Evolutionary conservation across 495 filamentous ascomycete genomes (phyloP).

Genomic region (Daldinia decipiens): DNA sequence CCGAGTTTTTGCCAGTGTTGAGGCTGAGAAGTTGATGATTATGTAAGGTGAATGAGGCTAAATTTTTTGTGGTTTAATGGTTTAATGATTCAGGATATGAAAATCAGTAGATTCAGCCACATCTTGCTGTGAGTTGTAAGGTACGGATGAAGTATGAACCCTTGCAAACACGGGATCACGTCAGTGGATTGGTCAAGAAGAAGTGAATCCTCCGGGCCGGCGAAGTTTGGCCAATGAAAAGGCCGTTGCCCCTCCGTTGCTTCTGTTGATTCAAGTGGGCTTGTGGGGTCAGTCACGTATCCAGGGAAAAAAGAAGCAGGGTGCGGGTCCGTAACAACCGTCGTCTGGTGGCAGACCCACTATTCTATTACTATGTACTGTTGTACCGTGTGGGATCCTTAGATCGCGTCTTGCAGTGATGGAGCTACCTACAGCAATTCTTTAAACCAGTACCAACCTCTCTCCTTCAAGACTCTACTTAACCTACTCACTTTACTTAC

Average conservation of each 20-base stretch:
- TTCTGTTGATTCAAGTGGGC: constrained; percentile 55
- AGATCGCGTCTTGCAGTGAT: constrained; percentile 37
- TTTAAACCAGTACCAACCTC: constrained; percentile 4
- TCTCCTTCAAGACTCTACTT: constrained; percentile 6
- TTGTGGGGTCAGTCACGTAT: constrained; percentile 39
- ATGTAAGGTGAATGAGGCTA: constrained; percentile 2
- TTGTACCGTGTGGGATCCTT: constrained; percentile 35
- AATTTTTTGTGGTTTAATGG: too few species aligned
- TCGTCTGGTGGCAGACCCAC: constrained; percentile 21
- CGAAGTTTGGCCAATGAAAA: constrained; percentile 51
- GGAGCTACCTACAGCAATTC: constrained; percentile 22
- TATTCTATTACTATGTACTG: constrained; percentile 21
- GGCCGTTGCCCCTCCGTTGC: constrained; percentile 60
- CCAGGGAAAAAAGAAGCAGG: constrained; percentile 30
- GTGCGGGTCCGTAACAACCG: constrained; percentile 34
- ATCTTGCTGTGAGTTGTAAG: not conserved
- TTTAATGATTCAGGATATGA: not conserved
- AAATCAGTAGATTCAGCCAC: constrained; percentile 1
- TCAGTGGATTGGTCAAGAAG: constrained; percentile 44
- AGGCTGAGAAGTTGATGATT: not conserved
- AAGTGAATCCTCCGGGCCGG: constrained; percentile 20
- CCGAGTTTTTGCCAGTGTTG: constrained; percentile 27
- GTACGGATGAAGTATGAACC: constrained; percentile 15
- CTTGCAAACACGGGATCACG: constrained; percentile 43
- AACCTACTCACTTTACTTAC: constrained; percentile 16